phyloP scores from a whole-genome alignment of 441 rosid species.

The Euphorbia schlechtendalii region DNA sequence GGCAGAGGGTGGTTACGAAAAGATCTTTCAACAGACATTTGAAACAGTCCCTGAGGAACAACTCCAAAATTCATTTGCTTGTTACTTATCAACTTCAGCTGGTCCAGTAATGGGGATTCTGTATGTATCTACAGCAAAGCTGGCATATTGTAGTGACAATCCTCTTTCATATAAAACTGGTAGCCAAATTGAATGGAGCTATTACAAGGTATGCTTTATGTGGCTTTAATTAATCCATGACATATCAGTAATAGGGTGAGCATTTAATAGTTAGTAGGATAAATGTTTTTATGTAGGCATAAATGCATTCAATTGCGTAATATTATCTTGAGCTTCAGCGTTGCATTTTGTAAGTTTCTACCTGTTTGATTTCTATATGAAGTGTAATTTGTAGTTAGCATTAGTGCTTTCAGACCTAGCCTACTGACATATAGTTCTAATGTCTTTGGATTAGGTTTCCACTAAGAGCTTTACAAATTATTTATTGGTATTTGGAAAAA shows the following conservation, averaged over 20 bases:
- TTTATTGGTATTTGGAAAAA: too few species aligned
- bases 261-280: not conserved
- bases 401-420: not conserved
- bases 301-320: not conserved
- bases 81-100: constrained; percentile 93
- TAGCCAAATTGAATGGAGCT: constrained; percentile 77
- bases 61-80: constrained; percentile 65
- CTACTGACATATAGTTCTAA: not conserved
- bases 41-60: constrained; percentile 81
- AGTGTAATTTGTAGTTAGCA: too few species aligned
- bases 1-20: constrained; percentile 97
- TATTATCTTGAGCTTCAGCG: not conserved
- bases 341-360: not conserved
- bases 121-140: constrained; percentile 72
- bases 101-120: constrained; percentile 98
- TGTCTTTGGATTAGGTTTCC: not conserved
- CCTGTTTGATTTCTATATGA: too few species aligned
- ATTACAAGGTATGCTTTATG: constrained; percentile 64
- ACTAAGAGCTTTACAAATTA: not conserved
- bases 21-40: constrained; percentile 75
- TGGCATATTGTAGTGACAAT: constrained; percentile 86
- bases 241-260: not conserved
- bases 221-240: not conserved
- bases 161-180: constrained; percentile 80
- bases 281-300: not conserved